Evolutionary conservation across 2,329 filamentous ascomycete genomes (phyloP), one percentile per base, ranked within the genome.

Genomic region (Phialophora expanda): DNA sequence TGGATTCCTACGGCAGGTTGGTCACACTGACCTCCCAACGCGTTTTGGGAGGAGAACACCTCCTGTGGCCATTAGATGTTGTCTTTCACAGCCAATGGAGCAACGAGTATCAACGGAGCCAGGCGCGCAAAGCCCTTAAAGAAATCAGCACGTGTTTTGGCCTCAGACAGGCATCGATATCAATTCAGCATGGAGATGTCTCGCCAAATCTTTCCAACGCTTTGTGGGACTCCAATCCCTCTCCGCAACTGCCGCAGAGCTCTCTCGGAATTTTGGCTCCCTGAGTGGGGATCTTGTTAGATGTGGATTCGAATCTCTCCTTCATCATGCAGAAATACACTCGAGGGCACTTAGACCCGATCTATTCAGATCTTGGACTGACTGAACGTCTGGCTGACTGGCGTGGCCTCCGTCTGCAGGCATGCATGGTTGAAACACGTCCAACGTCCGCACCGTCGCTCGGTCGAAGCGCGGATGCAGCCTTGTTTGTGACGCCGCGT

Each of bases 81-180:
- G 56, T 48, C 17, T 46, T 58, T 30, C 56, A 50, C 56, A 48
- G 38, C 24, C 56, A 8, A 8, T 58, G 56, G 17, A 48, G 38
- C 24, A 58, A 28, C 56, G 26, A 30, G 11, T n/a, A 30, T 2
- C 56, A 48, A 32, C 41, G 22, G 17, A 58, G 14, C 22, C 38
- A 58, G 56, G 56, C 56, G 14, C 56, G 34, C 56, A 58, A 58
- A 48, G 38, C 56, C n/a, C 56, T 58, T 14, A 12, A 58, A 46
- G 56, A 58, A 20, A 58, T 58, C 22, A 41, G 41, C 6, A 48
- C 56, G 3, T 58, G 22, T 48, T 20, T 48, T 17, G 22, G 38
- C 38, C 24, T 58, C n/a, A 48, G 26, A 3, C 38, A 48, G 24
- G 56, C 56, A 24, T 58, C 56, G 22, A 46, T 28, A 30, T 28